Conservation (phyloP, 495 filamentous ascomycete species). For the Massariosphaeria phaeospora region DNA sequence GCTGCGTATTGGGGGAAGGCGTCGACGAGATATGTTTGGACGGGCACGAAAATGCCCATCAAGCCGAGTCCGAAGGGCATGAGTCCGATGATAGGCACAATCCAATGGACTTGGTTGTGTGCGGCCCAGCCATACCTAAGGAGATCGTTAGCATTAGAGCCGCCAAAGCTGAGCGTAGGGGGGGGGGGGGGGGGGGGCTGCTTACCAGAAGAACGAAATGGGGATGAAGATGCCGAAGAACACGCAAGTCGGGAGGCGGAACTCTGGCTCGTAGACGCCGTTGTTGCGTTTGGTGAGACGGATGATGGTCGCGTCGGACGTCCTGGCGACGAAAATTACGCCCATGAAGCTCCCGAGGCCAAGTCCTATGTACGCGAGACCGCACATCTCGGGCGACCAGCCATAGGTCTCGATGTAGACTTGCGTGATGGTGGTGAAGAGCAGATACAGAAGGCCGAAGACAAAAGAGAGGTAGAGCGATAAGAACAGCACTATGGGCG, state of each 20-base stretch:
- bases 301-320: constrained; percentile 25
- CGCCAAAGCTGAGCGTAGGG: background rate
- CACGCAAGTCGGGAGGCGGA: constrained; percentile 28
- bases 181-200: background rate
- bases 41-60: constrained; percentile 36
- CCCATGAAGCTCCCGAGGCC: constrained; percentile 25
- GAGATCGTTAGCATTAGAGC: background rate
- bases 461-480: constrained; percentile 29
- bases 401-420: constrained; percentile 29
- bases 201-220: constrained; percentile 30
- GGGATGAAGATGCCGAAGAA: constrained; percentile 29
- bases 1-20: constrained; percentile 36
- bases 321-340: constrained; percentile 22
- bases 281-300: constrained; percentile 24
- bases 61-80: constrained; percentile 53
- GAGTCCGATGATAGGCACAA: constrained; percentile 54
- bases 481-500: constrained; percentile 31
- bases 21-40: constrained; percentile 41
- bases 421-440: constrained; percentile 32
- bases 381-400: constrained; percentile 25
- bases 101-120: constrained; percentile 28
- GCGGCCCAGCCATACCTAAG: constrained; percentile 30
- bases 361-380: constrained; percentile 28
- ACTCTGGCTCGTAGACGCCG: constrained; percentile 32
- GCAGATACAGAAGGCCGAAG: constrained; percentile 31